Evolutionary conservation across 2,329 filamentous ascomycete species (phyloP).

Genomic region (Paecilomyces niveus): DNA sequence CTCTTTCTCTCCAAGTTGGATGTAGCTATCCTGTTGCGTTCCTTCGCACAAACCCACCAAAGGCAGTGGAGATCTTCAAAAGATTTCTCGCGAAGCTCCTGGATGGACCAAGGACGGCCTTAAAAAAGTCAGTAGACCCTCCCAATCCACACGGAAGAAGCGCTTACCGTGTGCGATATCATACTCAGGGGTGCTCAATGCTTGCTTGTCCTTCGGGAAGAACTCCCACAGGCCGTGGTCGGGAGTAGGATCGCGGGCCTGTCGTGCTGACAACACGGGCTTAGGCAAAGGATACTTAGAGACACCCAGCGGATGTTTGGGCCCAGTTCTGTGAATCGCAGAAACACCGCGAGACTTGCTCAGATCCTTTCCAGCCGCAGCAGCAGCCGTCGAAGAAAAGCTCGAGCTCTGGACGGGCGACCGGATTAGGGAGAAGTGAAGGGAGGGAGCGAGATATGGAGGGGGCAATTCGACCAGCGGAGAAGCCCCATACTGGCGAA

Average conservation of each 20-base stretch:
- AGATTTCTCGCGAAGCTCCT: constrained; percentile 80
- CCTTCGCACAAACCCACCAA: constrained; percentile 92
- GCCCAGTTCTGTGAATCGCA: constrained; percentile 68
- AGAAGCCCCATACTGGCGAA: constrained; percentile 24
- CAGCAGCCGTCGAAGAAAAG: constrained; percentile 42
- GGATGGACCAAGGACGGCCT: constrained; percentile 73
- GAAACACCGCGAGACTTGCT: constrained; percentile 78
- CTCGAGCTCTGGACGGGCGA: constrained; percentile 25
- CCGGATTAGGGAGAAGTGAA: constrained; percentile 28
- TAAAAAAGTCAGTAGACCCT: constrained; percentile 21
- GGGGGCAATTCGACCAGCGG: constrained; percentile 34
- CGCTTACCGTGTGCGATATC: constrained; percentile 59
- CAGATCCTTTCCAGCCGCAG: constrained; percentile 57
- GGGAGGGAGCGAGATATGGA: constrained; percentile 37
- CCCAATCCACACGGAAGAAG: background rate
- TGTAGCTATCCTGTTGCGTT: constrained; percentile 84
- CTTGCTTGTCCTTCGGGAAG: constrained; percentile 64
- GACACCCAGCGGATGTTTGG: constrained; percentile 66
- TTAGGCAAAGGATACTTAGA: constrained; percentile 65
- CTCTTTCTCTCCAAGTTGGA: constrained; percentile 61
- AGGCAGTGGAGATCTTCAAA: constrained; percentile 89
- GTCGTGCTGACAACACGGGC: constrained; percentile 53
- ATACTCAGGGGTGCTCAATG: constrained; percentile 66
- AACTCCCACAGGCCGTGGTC: constrained; percentile 91
- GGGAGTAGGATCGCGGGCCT: constrained; percentile 49